Evolutionary conservation across 2,329 filamentous ascomycete species (phyloP), one percentile per base, ranked within the genome.

Genomic region (Ceratocystis variospora): DNA sequence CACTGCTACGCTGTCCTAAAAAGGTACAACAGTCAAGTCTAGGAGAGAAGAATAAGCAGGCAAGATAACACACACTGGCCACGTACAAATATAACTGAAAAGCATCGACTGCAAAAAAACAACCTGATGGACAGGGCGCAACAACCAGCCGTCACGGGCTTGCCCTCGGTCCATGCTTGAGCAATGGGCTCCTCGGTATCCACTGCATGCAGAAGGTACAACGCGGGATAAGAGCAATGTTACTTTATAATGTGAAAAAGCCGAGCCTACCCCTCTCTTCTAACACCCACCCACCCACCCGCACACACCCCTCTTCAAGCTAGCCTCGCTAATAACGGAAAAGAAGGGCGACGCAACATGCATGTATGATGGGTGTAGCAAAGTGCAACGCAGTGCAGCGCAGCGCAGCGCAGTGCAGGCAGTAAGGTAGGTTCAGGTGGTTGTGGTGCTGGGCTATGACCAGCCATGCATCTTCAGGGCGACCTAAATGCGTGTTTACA

Each of bases 101-200:
- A 59, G 55, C 55, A 59, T n/a, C 28, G 28, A 59, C 55, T 19
- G n/a, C 22, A 57, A 12, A 17, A 59, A n/a, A 59, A 59, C 55
- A 59, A 59, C 55, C 55, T 59, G 55, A 59, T 59, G 55, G 55
- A 59, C 55, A 59, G 55, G 55, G 55, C 55, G 55, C 55, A 59
- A 59, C 28, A 59, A 31, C 55, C 55, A 59, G 55, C 55, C 55
- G 55, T n/a, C 55, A 59, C 55, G 28, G 55, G 28, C 28, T 59
- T 19, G 12, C 28, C 37, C 15, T 33, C 55, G 55, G 55, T 17
- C 55, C 55, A 59, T 59, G 55, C 55, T 37, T 17, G 25, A 59
- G 55, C 25, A 59, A 15, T 59, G 55, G 6, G 17, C 55, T 15
- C 37, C 28, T 22, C 55, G 6, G 55, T 59, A 22, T 59, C 55